phyloP scores from a whole-genome alignment of 768 basidiomycete species.

The Phylloporus rhodoxanthus region DNA sequence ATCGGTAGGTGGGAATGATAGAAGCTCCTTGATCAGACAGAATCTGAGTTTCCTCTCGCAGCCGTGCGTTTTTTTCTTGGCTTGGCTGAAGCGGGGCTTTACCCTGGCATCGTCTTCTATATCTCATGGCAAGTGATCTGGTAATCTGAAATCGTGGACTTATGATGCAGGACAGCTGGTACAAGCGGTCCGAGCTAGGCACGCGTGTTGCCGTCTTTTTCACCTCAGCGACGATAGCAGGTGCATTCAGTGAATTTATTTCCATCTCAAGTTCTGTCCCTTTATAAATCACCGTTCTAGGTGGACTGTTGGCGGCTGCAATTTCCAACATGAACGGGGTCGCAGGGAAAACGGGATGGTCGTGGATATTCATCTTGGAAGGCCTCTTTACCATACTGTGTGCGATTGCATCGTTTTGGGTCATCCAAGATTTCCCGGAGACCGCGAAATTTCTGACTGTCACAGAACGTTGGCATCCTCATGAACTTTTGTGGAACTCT shows the following conservation, averaged over 20 bases:
- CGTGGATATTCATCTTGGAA: slow-evolving; percentile 73
- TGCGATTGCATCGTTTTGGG: slow-evolving; percentile 58
- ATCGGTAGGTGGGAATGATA: slow-evolving; percentile 38
- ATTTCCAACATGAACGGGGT: slow-evolving; percentile 69
- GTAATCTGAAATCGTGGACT: not conserved
- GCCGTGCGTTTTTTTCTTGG: slow-evolving; percentile 59
- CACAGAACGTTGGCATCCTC: slow-evolving; percentile 45
- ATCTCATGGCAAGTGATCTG: slow-evolving; percentile 44
- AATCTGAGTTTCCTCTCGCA: slow-evolving; percentile 19
- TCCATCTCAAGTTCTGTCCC: not conserved
- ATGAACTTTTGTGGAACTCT: not conserved
- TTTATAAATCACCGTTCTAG: slow-evolving; percentile 25
- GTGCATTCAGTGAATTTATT: slow-evolving; percentile 55
- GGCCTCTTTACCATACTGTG: slow-evolving; percentile 62
- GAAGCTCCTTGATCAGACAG: not conserved
- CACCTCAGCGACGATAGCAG: slow-evolving; percentile 72
- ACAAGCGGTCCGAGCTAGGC: slow-evolving; percentile 71
- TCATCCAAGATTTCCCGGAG: slow-evolving; percentile 76
- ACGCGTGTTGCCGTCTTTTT: slow-evolving; percentile 71
- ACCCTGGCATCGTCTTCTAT: slow-evolving; percentile 54
- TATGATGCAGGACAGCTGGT: slow-evolving; percentile 49
- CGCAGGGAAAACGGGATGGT: slow-evolving; percentile 58
- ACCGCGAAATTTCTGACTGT: slow-evolving; percentile 64
- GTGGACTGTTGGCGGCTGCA: slow-evolving; percentile 59
- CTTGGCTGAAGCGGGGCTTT: slow-evolving; percentile 47